phyloP scores from a whole-genome alignment of 306 rosid genomes.

The Vicia sativa region DNA sequence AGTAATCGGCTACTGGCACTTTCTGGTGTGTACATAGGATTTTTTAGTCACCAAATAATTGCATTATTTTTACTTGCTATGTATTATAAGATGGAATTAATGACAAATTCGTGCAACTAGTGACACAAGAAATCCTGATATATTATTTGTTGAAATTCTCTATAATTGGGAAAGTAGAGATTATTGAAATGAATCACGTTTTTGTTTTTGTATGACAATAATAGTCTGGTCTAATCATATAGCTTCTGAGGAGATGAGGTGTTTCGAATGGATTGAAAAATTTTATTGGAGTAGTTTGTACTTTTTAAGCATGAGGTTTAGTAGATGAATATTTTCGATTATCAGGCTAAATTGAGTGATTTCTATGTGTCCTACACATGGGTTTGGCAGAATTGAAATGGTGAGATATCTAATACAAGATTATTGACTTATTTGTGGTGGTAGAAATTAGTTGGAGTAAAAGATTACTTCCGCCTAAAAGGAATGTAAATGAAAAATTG shows the following conservation, averaged over 20 bases:
- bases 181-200: slow-evolving; percentile 15
- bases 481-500: slow-evolving; percentile 2
- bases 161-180: slow-evolving; percentile 8
- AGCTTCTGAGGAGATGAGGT: slow-evolving; percentile 30
- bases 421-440: slow-evolving; percentile 26
- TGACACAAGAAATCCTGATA: too few species aligned
- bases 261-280: slow-evolving; percentile 32
- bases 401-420: slow-evolving; percentile 10
- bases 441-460: slow-evolving; percentile 3
- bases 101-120: not conserved
- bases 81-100: not conserved
- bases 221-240: slow-evolving; percentile 32
- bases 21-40: slow-evolving; percentile 28
- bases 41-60: slow-evolving; percentile 12
- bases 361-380: slow-evolving; percentile 13
- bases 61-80: slow-evolving; percentile 11
- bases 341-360: slow-evolving; percentile 25
- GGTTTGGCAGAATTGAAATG: slow-evolving; percentile 27
- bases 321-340: slow-evolving; percentile 42
- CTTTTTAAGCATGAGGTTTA: slow-evolving; percentile 33
- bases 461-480: not conserved
- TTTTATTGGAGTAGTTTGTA: slow-evolving; percentile 33
- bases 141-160: not conserved
- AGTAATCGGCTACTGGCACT: slow-evolving; percentile 27
- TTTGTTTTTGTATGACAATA: not conserved